Conservation (phyloP, 352 stramenopile species). For the Phytophthora sp. region DNA sequence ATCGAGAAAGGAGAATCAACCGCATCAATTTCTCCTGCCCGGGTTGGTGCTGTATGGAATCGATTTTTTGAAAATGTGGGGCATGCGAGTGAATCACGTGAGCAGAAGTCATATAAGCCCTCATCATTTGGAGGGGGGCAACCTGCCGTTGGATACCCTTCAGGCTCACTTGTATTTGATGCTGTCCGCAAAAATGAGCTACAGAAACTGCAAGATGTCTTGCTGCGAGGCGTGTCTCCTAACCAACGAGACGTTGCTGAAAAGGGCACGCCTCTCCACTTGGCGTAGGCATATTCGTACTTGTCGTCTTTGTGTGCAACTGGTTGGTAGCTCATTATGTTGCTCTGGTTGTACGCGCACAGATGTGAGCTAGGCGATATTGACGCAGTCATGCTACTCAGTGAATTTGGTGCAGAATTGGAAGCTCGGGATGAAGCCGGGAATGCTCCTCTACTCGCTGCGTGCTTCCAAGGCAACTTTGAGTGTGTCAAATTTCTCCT, state of each 20-base stretch:
- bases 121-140: background rate
- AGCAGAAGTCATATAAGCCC: background rate
- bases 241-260: constrained; percentile 68
- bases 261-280: constrained; percentile 72
- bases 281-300: constrained; percentile 47
- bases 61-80: constrained; percentile 80
- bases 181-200: constrained; percentile 55
- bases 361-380: constrained; percentile 70
- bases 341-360: constrained; percentile 16
- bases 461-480: constrained; percentile 73
- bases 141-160: background rate
- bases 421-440: constrained; percentile 68
- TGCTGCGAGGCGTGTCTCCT: constrained; percentile 55
- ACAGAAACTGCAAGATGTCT: constrained; percentile 45
- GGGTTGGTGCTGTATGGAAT: constrained; percentile 77
- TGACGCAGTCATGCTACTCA: constrained; percentile 70
- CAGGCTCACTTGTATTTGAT: constrained; percentile 47
- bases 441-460: constrained; percentile 71
- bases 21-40: constrained; percentile 36
- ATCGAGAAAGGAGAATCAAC: constrained; percentile 4
- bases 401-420: constrained; percentile 68
- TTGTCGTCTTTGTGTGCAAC: constrained; percentile 13
- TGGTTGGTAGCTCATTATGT: constrained; percentile 16
- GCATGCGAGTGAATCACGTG: constrained; percentile 22
- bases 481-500: constrained; percentile 75